Percentiles rank a stretch among this genome's conserved stretches.
These are phyloP conservation scores for Crithidia bombi DNA, from an alignment of 208 protist genomes.

Conservation along the genomic window DNA sequence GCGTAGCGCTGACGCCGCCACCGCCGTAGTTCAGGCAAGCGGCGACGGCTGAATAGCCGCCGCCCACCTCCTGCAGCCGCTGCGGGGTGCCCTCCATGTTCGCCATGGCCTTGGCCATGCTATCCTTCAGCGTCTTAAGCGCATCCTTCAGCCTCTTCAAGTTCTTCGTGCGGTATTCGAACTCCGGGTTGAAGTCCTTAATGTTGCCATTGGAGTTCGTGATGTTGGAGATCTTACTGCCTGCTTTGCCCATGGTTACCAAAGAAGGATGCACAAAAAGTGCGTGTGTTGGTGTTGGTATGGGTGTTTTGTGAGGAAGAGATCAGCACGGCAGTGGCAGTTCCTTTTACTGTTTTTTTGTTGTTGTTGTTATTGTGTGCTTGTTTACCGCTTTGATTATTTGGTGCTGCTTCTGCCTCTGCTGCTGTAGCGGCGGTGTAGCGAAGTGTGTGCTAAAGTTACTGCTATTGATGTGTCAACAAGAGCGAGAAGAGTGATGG, in stretches of 20 bases:
- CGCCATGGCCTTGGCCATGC: background rate
- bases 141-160: conserved; percentile 42
- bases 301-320: background rate
- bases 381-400: background rate
- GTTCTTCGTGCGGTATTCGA: conserved; percentile 26
- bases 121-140: conserved; percentile 17
- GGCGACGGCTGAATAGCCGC: conserved; percentile 24
- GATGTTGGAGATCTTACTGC: conserved; percentile 10
- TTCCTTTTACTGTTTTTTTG: background rate
- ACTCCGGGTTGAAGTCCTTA: conserved; percentile 25
- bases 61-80: conserved; percentile 22
- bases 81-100: conserved; percentile 26
- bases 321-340: background rate
- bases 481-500: too few relatives aligned
- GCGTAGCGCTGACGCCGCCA: conserved; percentile 7
- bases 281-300: background rate
- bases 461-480: too few relatives aligned
- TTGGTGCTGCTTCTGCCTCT: too few relatives aligned
- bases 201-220: background rate
- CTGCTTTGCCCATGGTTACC: conserved; percentile 22
- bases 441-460: too few relatives aligned
- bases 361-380: background rate
- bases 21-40: conserved; percentile 35
- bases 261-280: background rate
- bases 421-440: too few relatives aligned